Base-by-base conservation (phyloP, 768 basidiomycete species). In the Macrolepiota albuminosa region DNA sequence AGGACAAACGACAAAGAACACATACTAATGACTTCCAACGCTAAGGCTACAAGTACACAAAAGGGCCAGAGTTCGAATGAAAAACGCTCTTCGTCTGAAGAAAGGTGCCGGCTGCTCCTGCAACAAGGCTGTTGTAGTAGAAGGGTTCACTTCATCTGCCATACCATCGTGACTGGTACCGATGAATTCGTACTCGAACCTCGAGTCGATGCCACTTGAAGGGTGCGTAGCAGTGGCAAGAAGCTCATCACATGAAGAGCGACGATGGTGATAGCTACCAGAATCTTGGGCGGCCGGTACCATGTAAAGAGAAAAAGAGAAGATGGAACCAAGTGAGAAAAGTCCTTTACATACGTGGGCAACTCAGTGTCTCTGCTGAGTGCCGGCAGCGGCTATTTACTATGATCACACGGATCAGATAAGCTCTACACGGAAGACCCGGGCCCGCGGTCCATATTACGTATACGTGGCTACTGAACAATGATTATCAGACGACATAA, bases 1-100 rank as follows among this genome's bases (percentile, higher is more conserved):
- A 21, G 10, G 8, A 58, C 7, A 55, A 13, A 16, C 39, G 11
- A n/a, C 4, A 21, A 48, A 51, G 58, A 39, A 72, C 83, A 49
- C 83, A 48, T 66, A 89, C 88, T 88, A 91, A 68, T 91, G 89
- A 62, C 87, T 87, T 37, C 89, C 90, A 39, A 92, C 73, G 66
- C 88, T 88, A 64, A 92, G 70, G 34, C 83, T 85, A 67, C 88
- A 90, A 29, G 87, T 87, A 59, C 87, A 90, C 1, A 88, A 68
- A 3, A 91, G 76, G 14, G 89, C 88, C 24, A 91, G 64, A 1
- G 73, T 67, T 52, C 88, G 78, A 21, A 90, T 76, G 62, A 84
- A 70, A 49, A 79, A 76, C 2, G 81, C 78, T 58, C 75, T 73
- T 36, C 69, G 64, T 50, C 29, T 49, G 29, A 37, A 8, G 1